Percentiles rank a stretch among this genome's conserved stretches.
These are phyloP conservation scores for Penicillium nordicum DNA, from an alignment of 2,329 filamentous ascomycete species.

Conservation along the genomic window DNA sequence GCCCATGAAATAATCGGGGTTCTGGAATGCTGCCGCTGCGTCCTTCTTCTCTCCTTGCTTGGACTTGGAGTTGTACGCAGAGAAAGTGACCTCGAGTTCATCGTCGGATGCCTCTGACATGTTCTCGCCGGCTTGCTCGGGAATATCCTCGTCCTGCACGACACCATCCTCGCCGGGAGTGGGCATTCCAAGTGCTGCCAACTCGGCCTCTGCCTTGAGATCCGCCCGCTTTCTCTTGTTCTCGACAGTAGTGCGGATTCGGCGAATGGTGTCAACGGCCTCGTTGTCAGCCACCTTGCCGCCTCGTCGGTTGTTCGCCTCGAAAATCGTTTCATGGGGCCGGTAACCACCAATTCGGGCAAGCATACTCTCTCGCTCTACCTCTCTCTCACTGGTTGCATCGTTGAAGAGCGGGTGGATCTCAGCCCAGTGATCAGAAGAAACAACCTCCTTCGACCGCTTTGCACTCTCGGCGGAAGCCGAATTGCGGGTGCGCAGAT, in stretches of 20 bases:
- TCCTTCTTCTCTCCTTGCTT: slow-evolving; percentile 49
- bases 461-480: slow-evolving; percentile 89
- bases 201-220: slow-evolving; percentile 26
- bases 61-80: slow-evolving; percentile 54
- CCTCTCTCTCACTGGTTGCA: slow-evolving; percentile 59
- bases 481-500: slow-evolving; percentile 82
- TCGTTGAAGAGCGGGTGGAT: slow-evolving; percentile 78
- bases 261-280: slow-evolving; percentile 52
- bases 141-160: slow-evolving; percentile 39
- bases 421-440: slow-evolving; percentile 66
- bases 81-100: slow-evolving; percentile 68
- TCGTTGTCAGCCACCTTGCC: slow-evolving; percentile 68
- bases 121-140: slow-evolving; percentile 40
- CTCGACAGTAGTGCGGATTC: slow-evolving; percentile 43
- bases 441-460: slow-evolving; percentile 72
- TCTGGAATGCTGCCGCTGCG: slow-evolving; percentile 62
- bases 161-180: slow-evolving; percentile 34
- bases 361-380: slow-evolving; percentile 78
- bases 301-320: slow-evolving; percentile 74
- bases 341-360: slow-evolving; percentile 83
- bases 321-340: slow-evolving; percentile 93
- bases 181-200: slow-evolving; percentile 25
- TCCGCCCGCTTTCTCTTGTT: slow-evolving; percentile 41
- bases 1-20: slow-evolving; percentile 92
- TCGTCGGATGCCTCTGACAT: slow-evolving; percentile 59